phyloP scores from a whole-genome alignment of 495 filamentous ascomycete genomes.

The Cladorrhinum samala region DNA sequence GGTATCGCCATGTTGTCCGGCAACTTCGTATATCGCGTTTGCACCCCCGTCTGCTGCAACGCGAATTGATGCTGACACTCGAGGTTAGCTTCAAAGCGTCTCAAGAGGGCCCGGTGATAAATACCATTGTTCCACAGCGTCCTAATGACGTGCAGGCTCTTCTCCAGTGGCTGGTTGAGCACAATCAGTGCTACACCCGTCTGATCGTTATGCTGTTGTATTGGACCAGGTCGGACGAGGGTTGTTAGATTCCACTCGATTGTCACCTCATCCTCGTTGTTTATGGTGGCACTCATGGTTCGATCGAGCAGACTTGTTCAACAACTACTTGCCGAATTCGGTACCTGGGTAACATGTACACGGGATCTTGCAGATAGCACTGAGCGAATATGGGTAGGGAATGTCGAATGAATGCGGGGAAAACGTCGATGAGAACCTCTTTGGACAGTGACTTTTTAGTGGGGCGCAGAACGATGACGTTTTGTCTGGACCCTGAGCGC shows the following conservation, averaged over 20 bases:
- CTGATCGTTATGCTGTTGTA: background rate
- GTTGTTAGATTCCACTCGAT: background rate
- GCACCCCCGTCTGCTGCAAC: constrained; percentile 90
- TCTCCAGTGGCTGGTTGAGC: constrained; percentile 65
- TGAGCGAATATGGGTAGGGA: too few relatives aligned
- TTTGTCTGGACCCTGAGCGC: too few relatives aligned
- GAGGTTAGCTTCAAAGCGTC: constrained; percentile 10
- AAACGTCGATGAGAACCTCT: too few relatives aligned
- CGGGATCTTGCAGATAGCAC: too few relatives aligned
- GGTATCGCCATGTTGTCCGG: constrained; percentile 16
- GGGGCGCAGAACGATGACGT: too few relatives aligned
- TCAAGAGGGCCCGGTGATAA: constrained; percentile 5
- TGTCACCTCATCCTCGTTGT: too few relatives aligned
- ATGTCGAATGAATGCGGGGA: too few relatives aligned
- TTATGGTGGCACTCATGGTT: too few relatives aligned
- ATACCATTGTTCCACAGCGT: constrained; percentile 55
- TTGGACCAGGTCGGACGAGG: background rate
- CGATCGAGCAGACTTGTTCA: too few relatives aligned
- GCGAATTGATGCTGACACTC: constrained; percentile 44
- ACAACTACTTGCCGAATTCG: too few relatives aligned
- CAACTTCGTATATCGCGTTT: constrained; percentile 65
- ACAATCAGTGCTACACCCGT: constrained; percentile 55
- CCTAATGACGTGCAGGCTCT: constrained; percentile 40
- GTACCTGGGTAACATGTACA: too few relatives aligned
- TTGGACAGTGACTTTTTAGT: too few relatives aligned